Conservation (phyloP, 164 flowering plant genomes). For the Chimonanthus praecox region DNA sequence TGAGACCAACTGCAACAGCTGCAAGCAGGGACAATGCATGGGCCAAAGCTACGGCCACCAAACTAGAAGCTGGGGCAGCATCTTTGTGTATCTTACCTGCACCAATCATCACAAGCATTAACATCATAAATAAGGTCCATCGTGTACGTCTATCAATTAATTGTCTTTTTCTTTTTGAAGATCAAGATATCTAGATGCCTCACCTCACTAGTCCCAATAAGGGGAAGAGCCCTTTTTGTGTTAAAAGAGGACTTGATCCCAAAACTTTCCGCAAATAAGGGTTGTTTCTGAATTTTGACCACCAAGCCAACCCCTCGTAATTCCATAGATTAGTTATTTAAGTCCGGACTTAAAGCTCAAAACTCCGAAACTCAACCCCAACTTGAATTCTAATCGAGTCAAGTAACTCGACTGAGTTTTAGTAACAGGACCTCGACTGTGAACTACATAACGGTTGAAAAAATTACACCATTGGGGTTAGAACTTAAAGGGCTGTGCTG, state of each 20-base stretch:
- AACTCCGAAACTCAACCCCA: no score
- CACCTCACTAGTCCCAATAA: not conserved
- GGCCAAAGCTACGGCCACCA: conserved; percentile 39
- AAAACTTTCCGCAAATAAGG: not conserved
- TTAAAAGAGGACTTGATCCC: not conserved
- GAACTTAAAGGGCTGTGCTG: not conserved
- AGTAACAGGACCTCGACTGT: no score
- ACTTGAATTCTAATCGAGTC: no score
- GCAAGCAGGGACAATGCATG: conserved; percentile 52
- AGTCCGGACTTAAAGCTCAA: no score
- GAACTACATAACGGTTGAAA: no score
- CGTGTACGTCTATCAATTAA: not conserved
- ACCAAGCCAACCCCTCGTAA: not conserved
- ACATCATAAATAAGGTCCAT: not conserved
- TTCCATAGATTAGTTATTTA: not conserved
- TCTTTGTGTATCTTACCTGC: conserved; percentile 14
- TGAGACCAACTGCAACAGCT: conserved; percentile 50
- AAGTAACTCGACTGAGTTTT: no score
- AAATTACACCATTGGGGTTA: not conserved
- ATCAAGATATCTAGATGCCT: not conserved
- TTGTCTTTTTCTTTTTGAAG: not conserved
- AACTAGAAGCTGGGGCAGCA: conserved; percentile 9
- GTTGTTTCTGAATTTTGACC: not conserved
- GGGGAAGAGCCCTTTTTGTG: not conserved
- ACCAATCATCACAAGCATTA: not conserved